A percentile compares a stretch with the other conserved stretches of the same genome.
These are phyloP conservation scores for Mycena latifolia DNA, from an alignment of 768 basidiomycete genomes.

Conservation along the genomic window DNA sequence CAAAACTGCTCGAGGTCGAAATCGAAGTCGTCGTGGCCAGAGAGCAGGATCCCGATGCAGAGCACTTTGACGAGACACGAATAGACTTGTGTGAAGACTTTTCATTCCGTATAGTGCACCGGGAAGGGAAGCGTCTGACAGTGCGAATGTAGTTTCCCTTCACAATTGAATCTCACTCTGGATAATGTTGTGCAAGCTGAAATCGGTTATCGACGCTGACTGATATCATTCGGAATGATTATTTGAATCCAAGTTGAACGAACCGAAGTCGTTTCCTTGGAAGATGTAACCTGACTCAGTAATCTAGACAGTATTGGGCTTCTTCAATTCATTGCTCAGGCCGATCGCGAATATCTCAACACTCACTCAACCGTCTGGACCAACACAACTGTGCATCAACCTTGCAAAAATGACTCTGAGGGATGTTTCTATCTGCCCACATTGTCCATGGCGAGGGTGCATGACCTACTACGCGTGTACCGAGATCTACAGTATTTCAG, in stretches of 20 bases:
- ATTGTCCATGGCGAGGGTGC: conserved; percentile 11
- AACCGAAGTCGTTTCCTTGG: no score
- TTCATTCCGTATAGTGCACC: conserved; percentile 10
- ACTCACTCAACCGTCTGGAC: conserved; percentile 14
- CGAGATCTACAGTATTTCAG: conserved; percentile 10
- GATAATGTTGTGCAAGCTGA: conserved; percentile 9
- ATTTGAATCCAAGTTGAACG: conserved; percentile 3
- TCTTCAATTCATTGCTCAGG: conserved; percentile 16
- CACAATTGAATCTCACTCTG: conserved; percentile 9
- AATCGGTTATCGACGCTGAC: conserved; percentile 13
- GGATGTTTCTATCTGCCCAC: conserved; percentile 12
- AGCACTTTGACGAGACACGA: conserved; percentile 7
- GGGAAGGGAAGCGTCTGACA: conserved; percentile 14
- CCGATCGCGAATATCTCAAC: conserved; percentile 4
- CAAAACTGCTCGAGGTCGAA: conserved; percentile 20
- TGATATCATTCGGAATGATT: not conserved
- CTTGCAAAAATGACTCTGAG: conserved; percentile 14
- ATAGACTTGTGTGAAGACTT: not conserved
- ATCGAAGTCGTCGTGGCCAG: conserved; percentile 11
- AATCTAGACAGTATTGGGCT: conserved; percentile 15
- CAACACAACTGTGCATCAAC: conserved; percentile 9
- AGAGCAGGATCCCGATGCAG: conserved; percentile 20
- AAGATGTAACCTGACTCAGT: no score
- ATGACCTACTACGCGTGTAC: conserved; percentile 11
- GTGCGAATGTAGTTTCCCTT: conserved; percentile 13